Base-by-base conservation (phyloP, 2,329 filamentous ascomycete species). In the Penicillium polonicum region DNA sequence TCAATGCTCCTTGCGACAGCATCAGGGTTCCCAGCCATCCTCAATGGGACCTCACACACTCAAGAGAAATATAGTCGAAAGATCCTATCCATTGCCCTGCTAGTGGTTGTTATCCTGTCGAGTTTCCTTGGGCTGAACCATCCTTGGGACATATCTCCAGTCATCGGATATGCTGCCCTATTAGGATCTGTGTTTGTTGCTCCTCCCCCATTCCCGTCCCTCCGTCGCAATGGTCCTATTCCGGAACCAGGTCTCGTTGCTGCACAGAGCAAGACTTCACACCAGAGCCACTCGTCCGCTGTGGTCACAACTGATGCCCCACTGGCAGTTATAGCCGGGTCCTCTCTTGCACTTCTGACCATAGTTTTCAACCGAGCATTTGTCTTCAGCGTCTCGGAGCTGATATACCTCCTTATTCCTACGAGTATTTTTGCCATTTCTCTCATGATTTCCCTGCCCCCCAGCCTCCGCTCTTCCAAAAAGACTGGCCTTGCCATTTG, bases 161-260 rank as follows among this genome's bases (percentile, higher is more conserved):
- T 79, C 12, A 58, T 78, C 38, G 82, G 82, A 29, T 82, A 83
- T 59, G 44, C 78, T 27, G 76, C 79, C 21, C 68, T 85, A 52
- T 60, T 76, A 36, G 59, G 72, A 15, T 81, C 81, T 0, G 66
- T 82, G 5, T 73, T 82, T 36, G 66, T 78, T 10, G 62, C 82
- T n/a, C 79, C 79, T n/a, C 79, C 79, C 17, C 79, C 81, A 31
- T 76, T 83, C 36, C 59, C 65, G 9, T 60, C 59, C 31, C 45
- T 61, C 19, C 58, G 57, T 42, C 66, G 53, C 25, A 58, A 64
- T 29, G 62, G 62, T 3, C 59, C 64, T 31, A 64, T 63, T 31
- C 53, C 64, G 23, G 65, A 62, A 29, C 58, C 61, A 6, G 69
- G 67, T 23, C 58, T 72, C 17, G 69, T 68, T 50, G 60, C 60